phyloP scores from a whole-genome alignment of 108 stramenopile genomes.

The Nitzschia palea region DNA sequence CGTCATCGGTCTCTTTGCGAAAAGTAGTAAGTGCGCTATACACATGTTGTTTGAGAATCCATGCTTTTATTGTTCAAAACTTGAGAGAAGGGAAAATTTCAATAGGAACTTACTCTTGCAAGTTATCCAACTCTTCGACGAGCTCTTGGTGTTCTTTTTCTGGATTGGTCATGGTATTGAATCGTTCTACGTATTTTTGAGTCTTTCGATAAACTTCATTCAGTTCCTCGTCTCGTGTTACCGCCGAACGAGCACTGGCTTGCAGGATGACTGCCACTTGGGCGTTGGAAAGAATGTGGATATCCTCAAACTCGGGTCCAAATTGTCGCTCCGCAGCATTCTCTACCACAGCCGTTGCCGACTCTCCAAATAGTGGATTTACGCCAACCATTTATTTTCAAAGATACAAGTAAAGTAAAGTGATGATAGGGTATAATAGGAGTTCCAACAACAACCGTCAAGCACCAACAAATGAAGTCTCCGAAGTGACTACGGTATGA shows the following conservation, averaged over 20 bases:
- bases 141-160: constrained; percentile 85
- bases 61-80: too few species aligned
- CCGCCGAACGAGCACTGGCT: constrained; percentile 71
- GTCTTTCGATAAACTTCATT: constrained; percentile 88
- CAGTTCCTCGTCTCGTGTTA: constrained; percentile 78
- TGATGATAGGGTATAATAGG: neutral
- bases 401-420: too few species aligned
- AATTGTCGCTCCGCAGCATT: constrained; percentile 85
- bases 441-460: too few species aligned
- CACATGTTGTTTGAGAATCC: too few species aligned
- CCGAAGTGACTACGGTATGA: too few species aligned
- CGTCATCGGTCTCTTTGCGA: constrained; percentile 88
- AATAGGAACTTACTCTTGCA: constrained; percentile 65
- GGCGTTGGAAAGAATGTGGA: constrained; percentile 82
- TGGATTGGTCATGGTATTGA: constrained; percentile 87
- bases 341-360: constrained; percentile 38
- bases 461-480: too few species aligned
- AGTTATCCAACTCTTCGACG: constrained; percentile 87
- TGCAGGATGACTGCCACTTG: constrained; percentile 89
- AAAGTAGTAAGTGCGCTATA: constrained; percentile 77
- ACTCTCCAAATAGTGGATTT: neutral
- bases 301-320: constrained; percentile 79
- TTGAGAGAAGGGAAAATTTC: too few species aligned
- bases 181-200: constrained; percentile 84
- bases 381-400: neutral